These are phyloP conservation scores for Stemphylium lycopersici DNA, from an alignment of 2,329 filamentous ascomycete genomes.

Conservation along the genomic window DNA sequence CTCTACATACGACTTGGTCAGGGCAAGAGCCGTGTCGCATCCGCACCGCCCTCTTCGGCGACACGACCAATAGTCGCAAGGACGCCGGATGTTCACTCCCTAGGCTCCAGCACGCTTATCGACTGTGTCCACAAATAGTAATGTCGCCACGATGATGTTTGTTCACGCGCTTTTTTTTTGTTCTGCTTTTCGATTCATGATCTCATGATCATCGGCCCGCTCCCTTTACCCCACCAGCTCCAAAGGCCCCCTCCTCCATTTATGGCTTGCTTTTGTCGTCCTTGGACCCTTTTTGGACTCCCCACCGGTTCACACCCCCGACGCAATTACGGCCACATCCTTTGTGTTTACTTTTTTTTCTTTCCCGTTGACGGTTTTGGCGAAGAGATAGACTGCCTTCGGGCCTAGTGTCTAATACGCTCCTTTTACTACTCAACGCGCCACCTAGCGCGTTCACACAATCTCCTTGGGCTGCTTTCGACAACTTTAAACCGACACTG, in stretches of 20 bases:
- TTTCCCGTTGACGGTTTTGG: constrained; percentile 10
- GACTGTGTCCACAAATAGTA: constrained; percentile 33
- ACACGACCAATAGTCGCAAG: constrained; percentile 26
- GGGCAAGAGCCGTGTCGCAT: constrained; percentile 11
- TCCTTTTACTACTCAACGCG: constrained; percentile 22
- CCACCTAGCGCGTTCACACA: constrained; percentile 5
- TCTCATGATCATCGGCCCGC: constrained; percentile 15
- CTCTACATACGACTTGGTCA: constrained; percentile 6
- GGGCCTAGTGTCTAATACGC: constrained; percentile 36
- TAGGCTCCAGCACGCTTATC: constrained; percentile 41
- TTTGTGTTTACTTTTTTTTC: constrained; percentile 1
- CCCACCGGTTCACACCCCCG: background rate
- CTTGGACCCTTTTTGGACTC: background rate
- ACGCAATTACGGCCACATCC: background rate
- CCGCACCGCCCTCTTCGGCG: constrained; percentile 9
- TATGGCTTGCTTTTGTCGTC: background rate
- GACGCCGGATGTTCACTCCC: constrained; percentile 28
- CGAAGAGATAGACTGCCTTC: constrained; percentile 15
- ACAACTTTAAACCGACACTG: no score
- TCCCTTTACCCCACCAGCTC: constrained; percentile 18
- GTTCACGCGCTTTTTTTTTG: constrained; percentile 27
- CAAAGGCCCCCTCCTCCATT: background rate
- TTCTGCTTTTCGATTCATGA: constrained; percentile 29
- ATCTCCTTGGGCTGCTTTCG: constrained; percentile 11
- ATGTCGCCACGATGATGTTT: constrained; percentile 44